Conservation (phyloP, 1,284 basidiomycete genomes). For the Apiotrichum mycotoxinovorans region DNA sequence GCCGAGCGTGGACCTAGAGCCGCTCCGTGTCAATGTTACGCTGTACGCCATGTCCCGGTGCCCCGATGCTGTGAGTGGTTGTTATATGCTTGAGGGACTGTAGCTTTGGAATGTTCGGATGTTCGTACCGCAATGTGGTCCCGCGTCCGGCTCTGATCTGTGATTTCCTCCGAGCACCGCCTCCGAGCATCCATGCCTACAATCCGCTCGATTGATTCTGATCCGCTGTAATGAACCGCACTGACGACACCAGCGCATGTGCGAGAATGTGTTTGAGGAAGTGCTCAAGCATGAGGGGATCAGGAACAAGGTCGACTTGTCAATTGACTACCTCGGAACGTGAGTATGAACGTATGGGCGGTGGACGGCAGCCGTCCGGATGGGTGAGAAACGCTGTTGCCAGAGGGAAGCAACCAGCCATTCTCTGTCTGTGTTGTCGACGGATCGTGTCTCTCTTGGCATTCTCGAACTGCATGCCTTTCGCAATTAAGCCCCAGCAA, state of each 20-base stretch:
- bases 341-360: too few relatives aligned
- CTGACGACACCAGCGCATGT: constrained; percentile 46
- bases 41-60: constrained; percentile 49
- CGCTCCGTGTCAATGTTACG: constrained; percentile 35
- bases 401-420: too few relatives aligned
- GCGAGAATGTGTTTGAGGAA: constrained; percentile 69
- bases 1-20: not conserved
- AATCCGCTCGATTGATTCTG: too few relatives aligned
- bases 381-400: not conserved
- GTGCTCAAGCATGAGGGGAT: constrained; percentile 61
- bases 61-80: constrained; percentile 46
- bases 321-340: constrained; percentile 69
- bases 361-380: too few relatives aligned
- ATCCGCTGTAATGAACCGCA: too few relatives aligned
- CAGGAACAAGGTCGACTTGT: constrained; percentile 63
- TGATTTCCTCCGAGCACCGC: not conserved
- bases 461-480: too few relatives aligned
- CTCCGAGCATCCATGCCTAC: not conserved
- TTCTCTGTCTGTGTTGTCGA: too few relatives aligned
- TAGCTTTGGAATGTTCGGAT: too few relatives aligned
- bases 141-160: not conserved
- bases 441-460: too few relatives aligned
- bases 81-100: too few relatives aligned
- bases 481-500: too few relatives aligned
- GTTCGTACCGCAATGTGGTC: too few relatives aligned